Percentiles rank a stretch among this genome's conserved stretches.
Conservation (phyloP, 2,329 filamentous ascomycete species). For the Didymella sp. region DNA sequence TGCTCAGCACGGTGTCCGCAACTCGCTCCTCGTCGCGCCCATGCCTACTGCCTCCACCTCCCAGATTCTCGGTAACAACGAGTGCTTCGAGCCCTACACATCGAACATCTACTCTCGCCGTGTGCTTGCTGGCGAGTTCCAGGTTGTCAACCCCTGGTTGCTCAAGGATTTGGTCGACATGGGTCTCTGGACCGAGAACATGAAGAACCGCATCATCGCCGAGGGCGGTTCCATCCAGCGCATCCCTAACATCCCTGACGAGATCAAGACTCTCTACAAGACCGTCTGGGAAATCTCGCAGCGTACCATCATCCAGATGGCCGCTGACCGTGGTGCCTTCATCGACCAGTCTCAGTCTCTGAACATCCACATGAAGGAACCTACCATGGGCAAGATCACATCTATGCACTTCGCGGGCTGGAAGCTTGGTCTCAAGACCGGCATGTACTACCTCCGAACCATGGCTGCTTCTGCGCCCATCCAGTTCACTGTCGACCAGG, state of each 20-base stretch:
- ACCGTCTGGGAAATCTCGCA: conserved; percentile 99
- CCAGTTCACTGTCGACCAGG: conserved; percentile 98
- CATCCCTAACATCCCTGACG: conserved; percentile 93
- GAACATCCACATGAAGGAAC: conserved; percentile 99
- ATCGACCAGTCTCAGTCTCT: conserved; percentile 99
- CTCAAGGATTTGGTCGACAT: conserved; percentile 98
- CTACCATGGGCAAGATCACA: conserved; percentile 99
- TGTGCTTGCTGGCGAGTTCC: conserved; percentile 97
- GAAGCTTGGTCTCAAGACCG: conserved; percentile 99
- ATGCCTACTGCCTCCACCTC: conserved; percentile 98
- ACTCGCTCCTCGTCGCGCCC: conserved; percentile 91
- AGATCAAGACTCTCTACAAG: conserved; percentile 98
- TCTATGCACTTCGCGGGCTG: conserved; percentile 99
- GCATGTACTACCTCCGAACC: conserved; percentile 99
- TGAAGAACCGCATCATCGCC: conserved; percentile 99
- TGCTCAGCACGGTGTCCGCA: conserved; percentile 90
- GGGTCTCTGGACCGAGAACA: conserved; percentile 97
- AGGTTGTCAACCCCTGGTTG: conserved; percentile 98
- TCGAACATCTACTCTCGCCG: conserved; percentile 99
- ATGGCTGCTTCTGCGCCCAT: conserved; percentile 97
- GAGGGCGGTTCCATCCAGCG: conserved; percentile 96
- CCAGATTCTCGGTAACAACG: conserved; percentile 98
- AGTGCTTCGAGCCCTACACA: conserved; percentile 99
- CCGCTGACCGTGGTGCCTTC: conserved; percentile 95
- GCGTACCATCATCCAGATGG: conserved; percentile 95